Conservation (phyloP, 495 filamentous ascomycete species). For the Cercophora samala region DNA sequence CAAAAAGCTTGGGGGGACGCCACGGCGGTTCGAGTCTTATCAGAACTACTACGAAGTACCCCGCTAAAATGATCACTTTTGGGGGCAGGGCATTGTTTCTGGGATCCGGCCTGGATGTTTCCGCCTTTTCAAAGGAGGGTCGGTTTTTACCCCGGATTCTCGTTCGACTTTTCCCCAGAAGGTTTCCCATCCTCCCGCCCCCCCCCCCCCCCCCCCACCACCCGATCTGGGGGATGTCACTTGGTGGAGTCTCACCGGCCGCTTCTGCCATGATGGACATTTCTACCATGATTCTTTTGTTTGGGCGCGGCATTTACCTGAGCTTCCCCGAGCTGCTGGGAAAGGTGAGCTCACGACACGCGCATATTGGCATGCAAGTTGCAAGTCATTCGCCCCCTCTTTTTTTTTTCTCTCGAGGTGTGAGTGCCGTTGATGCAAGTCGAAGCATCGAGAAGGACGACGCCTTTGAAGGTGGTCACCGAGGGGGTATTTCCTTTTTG, state of each 20-base stretch:
- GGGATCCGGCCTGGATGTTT: neutral
- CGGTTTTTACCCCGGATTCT: conserved; percentile 32
- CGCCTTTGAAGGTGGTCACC: neutral
- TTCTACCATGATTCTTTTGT: neutral
- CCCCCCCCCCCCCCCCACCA: neutral
- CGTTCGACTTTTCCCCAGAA: conserved; percentile 7
- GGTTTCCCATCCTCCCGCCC: no score
- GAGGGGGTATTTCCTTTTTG: neutral
- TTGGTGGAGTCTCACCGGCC: neutral
- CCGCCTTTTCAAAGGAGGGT: conserved; percentile 8
- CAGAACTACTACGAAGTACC: conserved; percentile 8
- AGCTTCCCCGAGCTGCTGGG: neutral
- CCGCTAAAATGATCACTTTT: conserved; percentile 11
- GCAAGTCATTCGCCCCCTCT: no score
- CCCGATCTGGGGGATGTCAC: neutral
- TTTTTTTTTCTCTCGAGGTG: no score
- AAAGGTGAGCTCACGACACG: neutral
- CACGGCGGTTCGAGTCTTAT: neutral
- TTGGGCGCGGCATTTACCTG: neutral
- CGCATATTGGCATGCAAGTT: no score
- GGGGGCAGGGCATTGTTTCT: neutral
- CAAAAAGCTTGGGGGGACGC: neutral
- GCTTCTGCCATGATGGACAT: neutral
- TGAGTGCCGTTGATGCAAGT: neutral
- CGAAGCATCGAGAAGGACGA: neutral